Evolutionary conservation across 176 grass and related monocot genomes (phyloP).

Genomic region (Poa pratensis): DNA sequence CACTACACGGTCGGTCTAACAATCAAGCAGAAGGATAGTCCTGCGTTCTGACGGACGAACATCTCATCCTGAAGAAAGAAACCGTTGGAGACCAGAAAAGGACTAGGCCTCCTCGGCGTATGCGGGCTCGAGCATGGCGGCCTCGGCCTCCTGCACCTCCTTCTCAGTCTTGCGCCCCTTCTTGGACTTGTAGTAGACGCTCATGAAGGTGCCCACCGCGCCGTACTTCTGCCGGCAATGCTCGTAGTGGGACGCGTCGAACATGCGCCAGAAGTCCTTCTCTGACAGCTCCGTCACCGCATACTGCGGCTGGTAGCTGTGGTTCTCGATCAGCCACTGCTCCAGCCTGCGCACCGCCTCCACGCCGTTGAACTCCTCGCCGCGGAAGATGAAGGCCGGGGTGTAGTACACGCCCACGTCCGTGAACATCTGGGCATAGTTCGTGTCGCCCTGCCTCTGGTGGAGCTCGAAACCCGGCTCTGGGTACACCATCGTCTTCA

Average conservation of each 20-base stretch:
- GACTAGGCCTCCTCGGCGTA: constrained; percentile 70
- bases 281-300: constrained; percentile 86
- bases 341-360: constrained; percentile 73
- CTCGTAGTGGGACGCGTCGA: constrained; percentile 90
- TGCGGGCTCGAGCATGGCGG: constrained; percentile 83
- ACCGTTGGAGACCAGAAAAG: no score
- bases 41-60: background rate
- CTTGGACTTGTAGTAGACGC: constrained; percentile 96
- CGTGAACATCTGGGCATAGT: constrained; percentile 89
- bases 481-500: constrained; percentile 91
- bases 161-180: constrained; percentile 99
- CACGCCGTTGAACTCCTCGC: constrained; percentile 73
- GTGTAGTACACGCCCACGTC: constrained; percentile 86
- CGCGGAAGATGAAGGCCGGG: constrained; percentile 63
- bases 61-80: background rate
- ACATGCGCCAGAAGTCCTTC: constrained; percentile 99
- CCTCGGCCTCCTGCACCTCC: constrained; percentile 96
- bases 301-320: constrained; percentile 97
- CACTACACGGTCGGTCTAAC: constrained; percentile 6
- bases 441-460: constrained; percentile 88
- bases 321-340: constrained; percentile 93
- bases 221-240: constrained; percentile 79
- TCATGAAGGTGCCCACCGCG: constrained; percentile 88
- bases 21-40: background rate
- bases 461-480: constrained; percentile 88